A percentile compares a stretch with the other conserved stretches of the same genome.
These are phyloP conservation scores for Meira nashicola DNA, from an alignment of 1,284 basidiomycete species.

Conservation along the genomic window DNA sequence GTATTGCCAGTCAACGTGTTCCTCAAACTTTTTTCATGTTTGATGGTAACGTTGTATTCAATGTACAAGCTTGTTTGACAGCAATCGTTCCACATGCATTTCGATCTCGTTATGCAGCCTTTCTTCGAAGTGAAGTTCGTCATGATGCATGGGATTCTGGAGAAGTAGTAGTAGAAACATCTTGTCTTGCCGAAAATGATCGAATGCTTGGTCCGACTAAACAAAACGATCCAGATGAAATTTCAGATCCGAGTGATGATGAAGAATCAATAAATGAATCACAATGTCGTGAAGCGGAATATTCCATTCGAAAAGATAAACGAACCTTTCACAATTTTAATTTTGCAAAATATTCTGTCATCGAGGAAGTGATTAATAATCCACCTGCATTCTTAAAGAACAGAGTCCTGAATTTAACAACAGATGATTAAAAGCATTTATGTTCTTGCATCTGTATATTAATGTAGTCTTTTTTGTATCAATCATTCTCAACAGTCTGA, in stretches of 20 bases:
- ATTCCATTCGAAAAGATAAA: neutral
- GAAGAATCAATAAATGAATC: too few species aligned
- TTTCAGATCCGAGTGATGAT: too few species aligned
- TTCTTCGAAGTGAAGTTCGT: neutral
- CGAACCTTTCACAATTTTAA: conserved; percentile 5
- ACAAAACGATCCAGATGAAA: too few species aligned
- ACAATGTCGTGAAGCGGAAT: neutral
- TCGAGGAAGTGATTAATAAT: neutral
- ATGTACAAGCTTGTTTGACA: neutral
- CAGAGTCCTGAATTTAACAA: neutral
- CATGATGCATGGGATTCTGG: neutral
- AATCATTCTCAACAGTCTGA: too few species aligned
- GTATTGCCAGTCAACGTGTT: neutral
- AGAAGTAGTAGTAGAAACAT: neutral
- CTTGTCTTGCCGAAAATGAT: neutral
- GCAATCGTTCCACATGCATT: neutral
- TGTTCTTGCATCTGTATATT: too few species aligned
- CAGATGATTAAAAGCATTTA: too few species aligned
- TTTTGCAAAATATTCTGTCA: neutral
- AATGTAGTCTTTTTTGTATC: too few species aligned
- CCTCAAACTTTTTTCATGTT: neutral
- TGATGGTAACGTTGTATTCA: neutral
- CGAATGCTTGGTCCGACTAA: too few species aligned
- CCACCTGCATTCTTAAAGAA: neutral
- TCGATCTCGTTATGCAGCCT: neutral